Percentiles rank a stretch among this genome's conserved stretches.
These are phyloP conservation scores for Pseudotsuga menziesii DNA, from an alignment of 75 land plant genomes.

Conservation along the genomic window DNA sequence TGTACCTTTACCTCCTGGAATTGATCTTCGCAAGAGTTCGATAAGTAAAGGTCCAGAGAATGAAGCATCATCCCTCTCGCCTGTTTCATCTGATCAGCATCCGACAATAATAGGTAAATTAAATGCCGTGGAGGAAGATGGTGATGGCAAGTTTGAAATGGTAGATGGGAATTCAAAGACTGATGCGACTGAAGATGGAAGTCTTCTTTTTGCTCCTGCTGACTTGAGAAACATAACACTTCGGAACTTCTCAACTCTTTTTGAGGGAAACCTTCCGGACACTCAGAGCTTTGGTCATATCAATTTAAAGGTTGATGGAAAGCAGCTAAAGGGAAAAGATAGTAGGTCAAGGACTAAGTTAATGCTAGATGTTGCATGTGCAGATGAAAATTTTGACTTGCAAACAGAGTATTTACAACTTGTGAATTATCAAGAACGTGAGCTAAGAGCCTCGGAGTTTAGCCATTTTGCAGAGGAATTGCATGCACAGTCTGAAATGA, in stretches of 20 bases:
- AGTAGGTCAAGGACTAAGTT: constrained; percentile 12
- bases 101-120: not conserved
- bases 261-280: constrained; percentile 25
- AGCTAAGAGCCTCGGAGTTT: constrained; percentile 79
- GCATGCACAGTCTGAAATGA: constrained; percentile 45
- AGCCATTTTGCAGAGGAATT: constrained; percentile 72
- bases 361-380: constrained; percentile 33
- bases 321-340: constrained; percentile 12
- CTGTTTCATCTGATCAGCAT: constrained; percentile 15
- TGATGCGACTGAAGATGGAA: constrained; percentile 60
- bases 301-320: constrained; percentile 19
- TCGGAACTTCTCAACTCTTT: constrained; percentile 12
- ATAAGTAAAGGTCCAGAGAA: constrained; percentile 16
- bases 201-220: constrained; percentile 62
- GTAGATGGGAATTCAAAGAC: constrained; percentile 31
- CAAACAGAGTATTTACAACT: constrained; percentile 78
- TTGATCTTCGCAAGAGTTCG: constrained; percentile 51
- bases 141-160: constrained; percentile 40
- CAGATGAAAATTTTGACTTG: constrained; percentile 45
- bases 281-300: constrained; percentile 22
- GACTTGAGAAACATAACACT: constrained; percentile 53
- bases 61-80: constrained; percentile 15
- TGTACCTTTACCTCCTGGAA: constrained; percentile 65
- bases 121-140: constrained; percentile 27
- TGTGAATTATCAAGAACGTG: constrained; percentile 56